Conservation (phyloP, 345 rosid species). For the Streptanthus diversifolius region DNA sequence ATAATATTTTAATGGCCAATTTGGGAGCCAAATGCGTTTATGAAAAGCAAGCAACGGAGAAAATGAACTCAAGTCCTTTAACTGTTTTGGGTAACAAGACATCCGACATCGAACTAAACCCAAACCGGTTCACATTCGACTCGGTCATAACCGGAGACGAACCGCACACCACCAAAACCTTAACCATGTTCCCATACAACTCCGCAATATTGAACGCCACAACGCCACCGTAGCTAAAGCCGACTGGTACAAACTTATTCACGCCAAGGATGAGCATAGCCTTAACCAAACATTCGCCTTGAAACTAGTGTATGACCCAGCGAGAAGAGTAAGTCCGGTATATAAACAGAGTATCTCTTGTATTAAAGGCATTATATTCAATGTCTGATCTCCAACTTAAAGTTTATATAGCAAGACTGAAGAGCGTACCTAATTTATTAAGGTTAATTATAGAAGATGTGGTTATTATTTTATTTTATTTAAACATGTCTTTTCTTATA, state of each 20-base stretch:
- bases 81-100: constrained; percentile 62
- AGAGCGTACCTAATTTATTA: too few species aligned
- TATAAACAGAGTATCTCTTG: neutral
- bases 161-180: constrained; percentile 68
- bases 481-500: too few species aligned
- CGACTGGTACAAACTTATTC: neutral
- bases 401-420: too few species aligned
- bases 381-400: neutral
- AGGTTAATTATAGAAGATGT: too few species aligned
- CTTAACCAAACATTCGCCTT: neutral
- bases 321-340: neutral
- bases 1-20: constrained; percentile 57
- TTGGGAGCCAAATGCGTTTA: constrained; percentile 78
- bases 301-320: neutral
- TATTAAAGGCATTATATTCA: neutral
- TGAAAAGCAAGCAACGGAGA: constrained; percentile 58
- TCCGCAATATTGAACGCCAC: neutral
- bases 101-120: constrained; percentile 70
- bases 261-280: neutral
- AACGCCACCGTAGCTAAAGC: neutral
- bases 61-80: constrained; percentile 59
- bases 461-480: too few species aligned
- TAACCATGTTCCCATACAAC: constrained; percentile 46
- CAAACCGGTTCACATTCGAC: constrained; percentile 42
- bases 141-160: constrained; percentile 67